Conservation (phyloP, 2,329 filamentous ascomycete species). For the Amesomyces nigricolor region DNA sequence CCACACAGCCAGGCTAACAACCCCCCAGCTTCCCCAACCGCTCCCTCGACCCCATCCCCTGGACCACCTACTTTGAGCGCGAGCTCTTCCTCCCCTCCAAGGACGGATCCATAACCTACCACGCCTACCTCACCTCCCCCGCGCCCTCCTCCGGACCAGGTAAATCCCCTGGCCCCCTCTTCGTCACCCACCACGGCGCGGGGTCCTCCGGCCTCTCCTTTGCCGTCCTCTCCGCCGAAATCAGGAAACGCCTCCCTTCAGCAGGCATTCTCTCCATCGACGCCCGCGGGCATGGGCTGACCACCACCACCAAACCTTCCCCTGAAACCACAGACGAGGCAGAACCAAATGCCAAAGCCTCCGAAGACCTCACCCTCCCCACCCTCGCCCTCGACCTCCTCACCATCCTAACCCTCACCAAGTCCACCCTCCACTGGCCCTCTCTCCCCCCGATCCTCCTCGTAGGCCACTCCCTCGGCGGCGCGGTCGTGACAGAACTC, state of each 20-base stretch:
- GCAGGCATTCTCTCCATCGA: conserved; percentile 83
- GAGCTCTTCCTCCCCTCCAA: conserved; percentile 64
- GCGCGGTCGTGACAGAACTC: conserved; percentile 81
- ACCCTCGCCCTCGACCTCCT: conserved; percentile 70
- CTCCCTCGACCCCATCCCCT: conserved; percentile 63
- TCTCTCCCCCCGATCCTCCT: conserved; percentile 69
- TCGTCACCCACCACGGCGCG: conserved; percentile 91
- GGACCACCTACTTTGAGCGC: conserved; percentile 87
- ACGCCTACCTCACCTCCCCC: conserved; percentile 84
- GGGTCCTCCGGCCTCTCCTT: conserved; percentile 92
- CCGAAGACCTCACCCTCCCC: conserved; percentile 63
- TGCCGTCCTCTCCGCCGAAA: conserved; percentile 70
- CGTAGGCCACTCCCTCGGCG: conserved; percentile 88
- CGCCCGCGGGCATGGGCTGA: conserved; percentile 79
- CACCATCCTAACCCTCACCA: conserved; percentile 61
- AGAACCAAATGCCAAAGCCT: conserved; percentile 28
- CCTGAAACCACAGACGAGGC: conserved; percentile 10
- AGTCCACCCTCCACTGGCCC: conserved; percentile 65
- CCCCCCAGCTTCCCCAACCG: conserved; percentile 43
- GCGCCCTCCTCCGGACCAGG: conserved; percentile 23
- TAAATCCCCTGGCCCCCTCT: conserved; percentile 64
- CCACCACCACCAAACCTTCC: conserved; percentile 39
- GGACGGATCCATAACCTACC: conserved; percentile 54
- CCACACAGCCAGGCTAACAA: background rate
- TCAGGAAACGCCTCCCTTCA: conserved; percentile 67